phyloP scores from a whole-genome alignment of 345 rosid species.

The Durio zibethinus region DNA sequence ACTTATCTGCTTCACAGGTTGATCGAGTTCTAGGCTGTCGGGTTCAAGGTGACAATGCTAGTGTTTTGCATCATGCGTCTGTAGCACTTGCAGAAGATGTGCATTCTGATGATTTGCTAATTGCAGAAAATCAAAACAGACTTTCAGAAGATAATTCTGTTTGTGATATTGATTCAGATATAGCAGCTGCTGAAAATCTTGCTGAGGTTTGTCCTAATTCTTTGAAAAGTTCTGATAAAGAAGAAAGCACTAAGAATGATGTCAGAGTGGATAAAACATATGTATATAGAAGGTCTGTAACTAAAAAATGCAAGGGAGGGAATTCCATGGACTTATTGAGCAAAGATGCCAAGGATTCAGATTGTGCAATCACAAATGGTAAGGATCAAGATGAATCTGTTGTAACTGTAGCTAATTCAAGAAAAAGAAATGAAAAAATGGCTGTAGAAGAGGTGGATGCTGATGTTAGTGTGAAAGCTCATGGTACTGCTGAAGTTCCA shows the following conservation, averaged over 20 bases:
- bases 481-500: constrained; percentile 32
- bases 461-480: constrained; percentile 36
- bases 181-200: constrained; percentile 35
- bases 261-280: constrained; percentile 26
- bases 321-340: constrained; percentile 25
- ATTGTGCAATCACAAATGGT: constrained; percentile 26
- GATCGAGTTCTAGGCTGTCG: constrained; percentile 95
- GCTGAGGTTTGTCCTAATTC: constrained; percentile 31
- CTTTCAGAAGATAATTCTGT: constrained; percentile 35
- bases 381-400: constrained; percentile 49
- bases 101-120: constrained; percentile 40
- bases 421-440: constrained; percentile 36
- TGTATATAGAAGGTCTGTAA: constrained; percentile 39
- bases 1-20: constrained; percentile 46
- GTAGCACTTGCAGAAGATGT: constrained; percentile 36
- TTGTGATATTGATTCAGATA: constrained; percentile 38
- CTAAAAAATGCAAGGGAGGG: constrained; percentile 41
- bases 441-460: constrained; percentile 36
- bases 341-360: constrained; percentile 32
- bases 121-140: constrained; percentile 42
- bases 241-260: constrained; percentile 40
- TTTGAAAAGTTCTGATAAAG: constrained; percentile 35
- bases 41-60: constrained; percentile 48
- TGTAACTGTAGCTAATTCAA: constrained; percentile 25
- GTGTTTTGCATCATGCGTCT: constrained; percentile 27